A percentile compares a stretch with the other conserved stretches of the same genome.
Conservation (phyloP, 2,329 filamentous ascomycete species). For the Emmonsiellopsis sp. region DNA sequence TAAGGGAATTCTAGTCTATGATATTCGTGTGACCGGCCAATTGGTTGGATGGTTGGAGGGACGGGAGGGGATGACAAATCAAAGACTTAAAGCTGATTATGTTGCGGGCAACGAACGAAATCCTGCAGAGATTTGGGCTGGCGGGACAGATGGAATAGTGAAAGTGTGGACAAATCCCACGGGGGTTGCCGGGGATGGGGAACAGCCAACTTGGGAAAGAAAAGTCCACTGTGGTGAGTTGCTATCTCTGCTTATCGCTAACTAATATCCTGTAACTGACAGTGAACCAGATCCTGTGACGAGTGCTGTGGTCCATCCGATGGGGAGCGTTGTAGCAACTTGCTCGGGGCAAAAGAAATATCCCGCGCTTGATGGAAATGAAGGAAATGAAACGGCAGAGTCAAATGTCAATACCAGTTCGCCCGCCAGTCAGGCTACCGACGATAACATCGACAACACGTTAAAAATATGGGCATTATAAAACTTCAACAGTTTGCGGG, state of each 20-base stretch:
- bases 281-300: conserved; percentile 36
- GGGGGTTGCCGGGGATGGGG: conserved; percentile 27
- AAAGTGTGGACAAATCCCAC: conserved; percentile 43
- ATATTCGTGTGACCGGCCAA: conserved; percentile 47
- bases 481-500: background rate
- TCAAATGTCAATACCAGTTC: background rate
- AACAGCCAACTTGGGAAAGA: conserved; percentile 35
- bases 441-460: conserved; percentile 23
- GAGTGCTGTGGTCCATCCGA: conserved; percentile 39
- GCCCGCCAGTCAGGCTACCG: too few species aligned
- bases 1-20: conserved; percentile 49
- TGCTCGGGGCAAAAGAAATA: conserved; percentile 38
- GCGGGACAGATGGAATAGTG: conserved; percentile 48
- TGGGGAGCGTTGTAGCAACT: conserved; percentile 40
- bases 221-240: conserved; percentile 38
- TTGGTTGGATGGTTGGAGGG: conserved; percentile 43
- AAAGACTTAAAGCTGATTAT: conserved; percentile 50
- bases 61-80: conserved; percentile 41
- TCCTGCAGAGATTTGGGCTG: conserved; percentile 49
- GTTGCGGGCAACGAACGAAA: conserved; percentile 23
- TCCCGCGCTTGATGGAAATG: conserved; percentile 12
- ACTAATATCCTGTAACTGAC: conserved; percentile 1
- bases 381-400: conserved; percentile 6
- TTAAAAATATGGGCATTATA: conserved; percentile 33
- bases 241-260: background rate